These are phyloP conservation scores for Cladosporium cucumerinum DNA, from an alignment of 2,329 filamentous ascomycete genomes.

Conservation along the genomic window DNA sequence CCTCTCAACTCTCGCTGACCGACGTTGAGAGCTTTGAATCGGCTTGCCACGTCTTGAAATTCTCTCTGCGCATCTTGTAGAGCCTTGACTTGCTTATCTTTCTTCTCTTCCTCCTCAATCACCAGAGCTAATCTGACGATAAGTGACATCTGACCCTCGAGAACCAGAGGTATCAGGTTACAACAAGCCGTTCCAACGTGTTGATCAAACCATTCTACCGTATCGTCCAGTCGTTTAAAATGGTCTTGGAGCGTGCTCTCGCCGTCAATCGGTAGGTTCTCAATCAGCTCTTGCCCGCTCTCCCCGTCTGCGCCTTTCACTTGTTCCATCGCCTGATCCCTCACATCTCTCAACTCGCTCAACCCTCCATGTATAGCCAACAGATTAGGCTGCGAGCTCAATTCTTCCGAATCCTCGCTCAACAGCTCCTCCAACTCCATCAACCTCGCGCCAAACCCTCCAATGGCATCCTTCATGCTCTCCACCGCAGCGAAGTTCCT, in stretches of 20 bases:
- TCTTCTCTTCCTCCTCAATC: slow-evolving; percentile 94
- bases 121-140: slow-evolving; percentile 89
- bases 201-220: slow-evolving; percentile 93
- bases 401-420: slow-evolving; percentile 76
- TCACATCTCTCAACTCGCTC: slow-evolving; percentile 85
- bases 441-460: slow-evolving; percentile 78
- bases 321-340: slow-evolving; percentile 95
- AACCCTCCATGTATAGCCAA: slow-evolving; percentile 88
- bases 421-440: slow-evolving; percentile 74
- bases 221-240: slow-evolving; percentile 79
- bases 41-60: slow-evolving; percentile 87
- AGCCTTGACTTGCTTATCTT: slow-evolving; percentile 84
- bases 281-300: slow-evolving; percentile 93
- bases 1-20: slow-evolving; percentile 88
- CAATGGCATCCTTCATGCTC: slow-evolving; percentile 86
- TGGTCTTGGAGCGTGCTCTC: slow-evolving; percentile 79
- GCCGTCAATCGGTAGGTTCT: slow-evolving; percentile 60
- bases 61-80: slow-evolving; percentile 93
- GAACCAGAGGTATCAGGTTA: slow-evolving; percentile 83
- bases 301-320: slow-evolving; percentile 78
- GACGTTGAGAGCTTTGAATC: slow-evolving; percentile 86
- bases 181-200: slow-evolving; percentile 85
- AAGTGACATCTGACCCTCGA: slow-evolving; percentile 80
- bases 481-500: slow-evolving; percentile 93
- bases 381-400: slow-evolving; percentile 88